Base-by-base conservation (phyloP, 2,329 filamentous ascomycete species). In the Colletotrichum sublineola region DNA sequence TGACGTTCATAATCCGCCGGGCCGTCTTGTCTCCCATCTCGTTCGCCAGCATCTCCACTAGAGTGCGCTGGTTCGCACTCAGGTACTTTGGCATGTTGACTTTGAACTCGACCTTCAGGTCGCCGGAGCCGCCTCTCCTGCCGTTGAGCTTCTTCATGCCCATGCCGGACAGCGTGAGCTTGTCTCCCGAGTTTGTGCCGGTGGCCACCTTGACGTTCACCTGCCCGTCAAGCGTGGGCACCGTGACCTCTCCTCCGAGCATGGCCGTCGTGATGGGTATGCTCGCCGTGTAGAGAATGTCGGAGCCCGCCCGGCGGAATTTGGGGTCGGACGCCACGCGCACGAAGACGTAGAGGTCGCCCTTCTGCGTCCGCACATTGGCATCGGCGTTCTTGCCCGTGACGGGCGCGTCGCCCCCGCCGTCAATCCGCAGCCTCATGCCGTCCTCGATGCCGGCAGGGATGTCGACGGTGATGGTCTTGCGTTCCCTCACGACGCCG, bases 361-460 rank as follows among this genome's bases (percentile, higher is more conserved):
- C 96, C 55, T 90, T 91, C 77, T 92, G 87, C n/a, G 89, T 90
- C 73, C 89, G 88, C 12, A 87, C 85, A 71, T 90, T 88, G 38
- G 91, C 86, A 56, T 91, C 89, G 42, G 89, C 87, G 20, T 90
- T 86, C 33, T 90, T 88, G 56, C 94, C 94, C 33, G 94, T 96
- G 11, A 91, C 86, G 31, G 96, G 93, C 20, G 94, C 92, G 79
- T 99, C 96, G 75, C 96, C 96, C 79, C 97, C 95, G 36, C 93
- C 93, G 71, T 91, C 90, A 38, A 99, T 89, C 64, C 94, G 89
- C 77, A 99, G 84, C 69, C 94, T 90, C 96, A 98, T 98, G 67
- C 96, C 95, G 80, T 99, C 96, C 80, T 98, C 96, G 42, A 99
- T 95, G 75, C 96, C 96, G 31, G 93, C 95, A 1, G 96, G 96